Conservation (phyloP, 495 filamentous ascomycete genomes). For the Trichoderma parareesei region DNA sequence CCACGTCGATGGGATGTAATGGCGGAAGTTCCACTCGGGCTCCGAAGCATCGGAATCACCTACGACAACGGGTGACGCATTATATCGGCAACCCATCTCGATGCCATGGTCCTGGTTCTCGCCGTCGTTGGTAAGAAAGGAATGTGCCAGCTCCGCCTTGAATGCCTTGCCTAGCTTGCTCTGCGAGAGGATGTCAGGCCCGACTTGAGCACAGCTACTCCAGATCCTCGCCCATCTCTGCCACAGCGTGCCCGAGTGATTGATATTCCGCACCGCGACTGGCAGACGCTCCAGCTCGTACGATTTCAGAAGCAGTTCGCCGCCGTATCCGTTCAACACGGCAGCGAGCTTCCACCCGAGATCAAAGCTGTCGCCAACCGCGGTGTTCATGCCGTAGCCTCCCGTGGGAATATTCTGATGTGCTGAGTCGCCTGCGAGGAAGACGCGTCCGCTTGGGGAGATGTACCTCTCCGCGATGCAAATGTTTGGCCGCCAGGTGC, state of each 20-base stretch:
- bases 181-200: neutral
- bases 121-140: neutral
- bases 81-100: neutral
- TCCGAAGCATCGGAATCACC: neutral
- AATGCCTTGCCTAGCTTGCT: neutral
- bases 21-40: neutral
- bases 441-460: neutral
- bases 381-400: neutral
- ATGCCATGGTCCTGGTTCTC: neutral
- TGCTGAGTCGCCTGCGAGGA: neutral
- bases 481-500: neutral
- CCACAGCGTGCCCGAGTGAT: neutral
- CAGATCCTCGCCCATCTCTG: neutral
- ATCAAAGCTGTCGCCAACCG: neutral
- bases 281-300: slow-evolving; percentile 1
- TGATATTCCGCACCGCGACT: neutral
- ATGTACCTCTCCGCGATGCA: neutral
- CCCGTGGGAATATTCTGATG: neutral
- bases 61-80: neutral
- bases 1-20: neutral
- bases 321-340: neutral
- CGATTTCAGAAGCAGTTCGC: neutral
- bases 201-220: neutral
- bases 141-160: neutral
- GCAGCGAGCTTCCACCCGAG: neutral